Conservation (phyloP, 1,284 basidiomycete genomes). For the Ustilago cynodontis region DNA sequence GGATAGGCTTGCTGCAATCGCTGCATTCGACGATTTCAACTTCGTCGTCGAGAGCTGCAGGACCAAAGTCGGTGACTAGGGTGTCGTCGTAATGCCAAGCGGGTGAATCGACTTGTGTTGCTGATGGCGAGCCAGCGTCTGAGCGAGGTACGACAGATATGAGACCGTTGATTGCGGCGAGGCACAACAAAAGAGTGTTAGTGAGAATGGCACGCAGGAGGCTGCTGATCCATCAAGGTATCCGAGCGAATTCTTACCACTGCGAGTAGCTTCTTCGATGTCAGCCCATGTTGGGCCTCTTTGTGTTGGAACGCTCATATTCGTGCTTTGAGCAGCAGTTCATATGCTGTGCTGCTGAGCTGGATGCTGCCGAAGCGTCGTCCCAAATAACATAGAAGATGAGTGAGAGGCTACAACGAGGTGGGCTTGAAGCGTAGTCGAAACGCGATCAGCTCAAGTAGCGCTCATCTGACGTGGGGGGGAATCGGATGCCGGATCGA, state of each 20-base stretch:
- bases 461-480: neutral
- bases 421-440: neutral
- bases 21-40: constrained; percentile 59
- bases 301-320: constrained; percentile 9
- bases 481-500: too few relatives aligned
- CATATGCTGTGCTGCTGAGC: neutral
- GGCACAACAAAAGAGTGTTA: too few relatives aligned
- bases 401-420: neutral
- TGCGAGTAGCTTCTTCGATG: constrained; percentile 50
- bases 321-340: neutral
- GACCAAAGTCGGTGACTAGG: constrained; percentile 67
- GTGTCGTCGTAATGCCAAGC: constrained; percentile 63
- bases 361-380: neutral
- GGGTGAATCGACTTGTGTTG: constrained; percentile 31
- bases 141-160: neutral
- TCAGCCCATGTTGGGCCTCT: constrained; percentile 44
- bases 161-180: neutral
- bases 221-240: too few relatives aligned
- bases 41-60: constrained; percentile 60
- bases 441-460: constrained; percentile 3
- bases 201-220: neutral
- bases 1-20: constrained; percentile 59
- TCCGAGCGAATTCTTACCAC: constrained; percentile 34
- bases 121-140: constrained; percentile 37
- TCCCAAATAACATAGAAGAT: neutral